These are phyloP conservation scores for Aphanomyces stellatus DNA, from an alignment of 352 stramenopile genomes.

Conservation along the genomic window DNA sequence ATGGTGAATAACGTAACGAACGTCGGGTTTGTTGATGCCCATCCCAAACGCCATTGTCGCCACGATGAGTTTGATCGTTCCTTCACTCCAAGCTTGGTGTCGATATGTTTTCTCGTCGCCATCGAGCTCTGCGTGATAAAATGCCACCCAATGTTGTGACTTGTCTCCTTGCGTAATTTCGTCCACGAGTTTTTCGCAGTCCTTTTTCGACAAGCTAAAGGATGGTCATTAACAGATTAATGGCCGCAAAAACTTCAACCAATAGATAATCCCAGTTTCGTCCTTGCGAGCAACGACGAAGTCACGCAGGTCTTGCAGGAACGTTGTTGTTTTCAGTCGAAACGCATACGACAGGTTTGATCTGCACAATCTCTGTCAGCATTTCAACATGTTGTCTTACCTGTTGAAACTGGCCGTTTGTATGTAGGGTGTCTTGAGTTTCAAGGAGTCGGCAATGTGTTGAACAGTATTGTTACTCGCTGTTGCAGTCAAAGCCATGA, in stretches of 20 bases:
- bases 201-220: constrained; percentile 12
- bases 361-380: too few species aligned
- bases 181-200: neutral
- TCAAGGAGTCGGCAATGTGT: neutral
- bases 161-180: neutral
- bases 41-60: constrained; percentile 22
- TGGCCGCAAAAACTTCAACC: neutral
- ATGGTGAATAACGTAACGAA: constrained; percentile 21
- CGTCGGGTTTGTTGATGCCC: constrained; percentile 20
- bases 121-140: constrained; percentile 1
- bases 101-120: constrained; percentile 3
- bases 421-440: neutral
- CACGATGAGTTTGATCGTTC: constrained; percentile 14
- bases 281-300: neutral
- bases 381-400: too few species aligned
- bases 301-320: constrained; percentile 1
- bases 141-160: constrained; percentile 1
- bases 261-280: constrained; percentile 16
- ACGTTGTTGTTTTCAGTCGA: constrained; percentile 2
- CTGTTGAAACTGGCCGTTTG: constrained; percentile 5
- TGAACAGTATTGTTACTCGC: constrained; percentile 6
- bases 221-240: neutral
- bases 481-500: constrained; percentile 23
- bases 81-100: constrained; percentile 7
- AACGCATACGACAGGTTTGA: constrained; percentile 10